Evolutionary conservation across 106 monocot species (phyloP).

Genomic region (Dendrobium officinale): DNA sequence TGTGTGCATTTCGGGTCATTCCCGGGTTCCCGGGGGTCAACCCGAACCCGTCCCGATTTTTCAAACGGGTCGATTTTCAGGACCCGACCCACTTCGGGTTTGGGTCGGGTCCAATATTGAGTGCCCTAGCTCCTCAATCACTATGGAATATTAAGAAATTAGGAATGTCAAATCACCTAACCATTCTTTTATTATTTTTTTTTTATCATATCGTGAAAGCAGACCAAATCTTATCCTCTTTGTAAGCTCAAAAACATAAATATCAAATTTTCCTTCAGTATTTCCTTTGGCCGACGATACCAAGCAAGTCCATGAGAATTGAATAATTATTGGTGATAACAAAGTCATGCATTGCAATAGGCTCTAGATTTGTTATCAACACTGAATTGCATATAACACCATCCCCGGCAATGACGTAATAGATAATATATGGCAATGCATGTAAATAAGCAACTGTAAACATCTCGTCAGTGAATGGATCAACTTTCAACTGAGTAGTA

Average conservation of each 20-base stretch:
- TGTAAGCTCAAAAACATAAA: constrained; percentile 56
- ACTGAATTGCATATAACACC: constrained; percentile 77
- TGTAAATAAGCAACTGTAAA: constrained; percentile 81
- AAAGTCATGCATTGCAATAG: constrained; percentile 94
- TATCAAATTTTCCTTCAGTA: constrained; percentile 65
- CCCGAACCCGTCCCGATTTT: too few species aligned
- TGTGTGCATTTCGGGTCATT: too few species aligned
- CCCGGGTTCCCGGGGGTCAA: too few species aligned
- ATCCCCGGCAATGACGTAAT: constrained; percentile 70
- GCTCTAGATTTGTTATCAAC: constrained; percentile 60
- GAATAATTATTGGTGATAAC: constrained; percentile 91
- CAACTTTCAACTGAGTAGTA: constrained; percentile 89
- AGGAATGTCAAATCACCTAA: constrained; percentile 93
- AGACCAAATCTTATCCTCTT: constrained; percentile 78
- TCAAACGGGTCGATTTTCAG: too few species aligned
- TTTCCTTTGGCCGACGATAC: constrained; percentile 71
- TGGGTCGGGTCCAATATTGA: too few species aligned
- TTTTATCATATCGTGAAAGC: constrained; percentile 71
- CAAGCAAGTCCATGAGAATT: constrained; percentile 86
- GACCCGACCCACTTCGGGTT: too few species aligned
- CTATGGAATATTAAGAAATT: constrained; percentile 89
- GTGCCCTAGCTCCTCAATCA: constrained; percentile 18
- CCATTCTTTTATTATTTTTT: constrained; percentile 40
- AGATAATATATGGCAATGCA: constrained; percentile 57
- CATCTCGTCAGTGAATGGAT: constrained; percentile 85